A percentile compares a stretch with the other conserved stretches of the same genome.
Evolutionary conservation across 176 grass and related monocot genomes (phyloP).

Genomic region (Tuctoria greenei): DNA sequence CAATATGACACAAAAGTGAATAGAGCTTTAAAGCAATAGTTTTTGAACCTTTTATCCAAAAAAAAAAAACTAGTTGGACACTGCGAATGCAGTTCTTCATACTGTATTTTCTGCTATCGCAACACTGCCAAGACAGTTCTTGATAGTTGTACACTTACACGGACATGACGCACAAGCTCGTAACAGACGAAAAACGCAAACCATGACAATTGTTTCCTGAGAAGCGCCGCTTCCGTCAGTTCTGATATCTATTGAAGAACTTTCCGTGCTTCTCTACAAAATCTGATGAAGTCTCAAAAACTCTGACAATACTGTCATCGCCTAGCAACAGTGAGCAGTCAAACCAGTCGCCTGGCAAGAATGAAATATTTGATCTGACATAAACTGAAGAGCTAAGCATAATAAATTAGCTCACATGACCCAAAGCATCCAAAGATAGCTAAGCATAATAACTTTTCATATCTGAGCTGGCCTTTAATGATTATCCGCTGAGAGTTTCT

Average conservation of each 20-base stretch:
- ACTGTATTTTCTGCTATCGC: no score
- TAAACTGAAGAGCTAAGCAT: neutral
- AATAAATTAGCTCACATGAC: conserved; percentile 7
- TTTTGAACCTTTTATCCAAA: no score
- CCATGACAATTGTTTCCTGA: neutral
- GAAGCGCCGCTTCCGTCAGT: neutral
- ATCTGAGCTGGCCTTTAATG: neutral
- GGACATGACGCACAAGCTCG: neutral
- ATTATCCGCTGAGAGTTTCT: neutral
- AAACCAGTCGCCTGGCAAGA: neutral
- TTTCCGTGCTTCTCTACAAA: neutral
- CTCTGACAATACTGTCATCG: neutral
- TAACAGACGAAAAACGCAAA: neutral
- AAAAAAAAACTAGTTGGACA: no score
- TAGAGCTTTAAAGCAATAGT: no score
- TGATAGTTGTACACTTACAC: neutral
- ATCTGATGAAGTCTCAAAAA: neutral
- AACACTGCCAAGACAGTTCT: no score
- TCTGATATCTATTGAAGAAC: neutral
- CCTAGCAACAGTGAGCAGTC: neutral
- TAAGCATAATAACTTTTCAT: conserved; percentile 16
- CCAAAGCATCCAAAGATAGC: neutral
- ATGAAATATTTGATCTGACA: neutral
- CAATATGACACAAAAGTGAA: no score
- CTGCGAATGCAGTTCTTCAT: no score